Evolutionary conservation across 257 asterid genomes (phyloP), one percentile per base, ranked within the genome.

Genomic region (Linderniella brevidens): DNA sequence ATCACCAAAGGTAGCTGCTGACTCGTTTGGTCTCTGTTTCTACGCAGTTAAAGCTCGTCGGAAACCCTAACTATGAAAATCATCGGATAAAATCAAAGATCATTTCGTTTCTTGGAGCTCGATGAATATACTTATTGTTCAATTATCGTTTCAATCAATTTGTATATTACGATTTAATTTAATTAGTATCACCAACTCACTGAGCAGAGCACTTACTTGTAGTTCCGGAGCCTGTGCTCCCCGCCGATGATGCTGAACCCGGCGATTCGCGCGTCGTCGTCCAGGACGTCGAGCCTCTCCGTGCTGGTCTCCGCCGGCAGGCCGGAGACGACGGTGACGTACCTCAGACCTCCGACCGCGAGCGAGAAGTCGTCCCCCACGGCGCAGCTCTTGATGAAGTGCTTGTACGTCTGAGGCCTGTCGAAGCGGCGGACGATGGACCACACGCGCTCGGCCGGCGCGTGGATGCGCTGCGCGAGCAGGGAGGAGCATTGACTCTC

Each of bases 341-440:
- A 70, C 49, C 97, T 53, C 2, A 85, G 75, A 61, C 63, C 94
- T 0, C 94, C 93, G 37, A 65, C 76, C 12, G 52, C 40, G 57
- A 62, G 48, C 37, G 35, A 53, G 58, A 73, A 80, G 11, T 58
- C 76, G 5, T 70, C 77, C 13, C 64, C 35, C 0, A 72, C 90
- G 60, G 49, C 41, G 71, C 94, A 86, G 77, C 92, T 79, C 63
- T 73, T 86, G 71, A 82, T 86, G 82, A 86, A 86, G 94, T 86
- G 94, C 29, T 86, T 86, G 85, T 86, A 86, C 0, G 63, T 73
- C 48, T 79, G 92, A 0, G 93, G 94, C 58, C 54, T 73, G 65
- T 82, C 93, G 81, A 86, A 86, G 16, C 70, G 71, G 37, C 94
- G 85, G 54, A 75, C 70, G 65, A 71, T 39, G 57, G 94, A 62